Conservation (phyloP, 2,329 filamentous ascomycete species). For the Sclerotinia trifoliorum region DNA sequence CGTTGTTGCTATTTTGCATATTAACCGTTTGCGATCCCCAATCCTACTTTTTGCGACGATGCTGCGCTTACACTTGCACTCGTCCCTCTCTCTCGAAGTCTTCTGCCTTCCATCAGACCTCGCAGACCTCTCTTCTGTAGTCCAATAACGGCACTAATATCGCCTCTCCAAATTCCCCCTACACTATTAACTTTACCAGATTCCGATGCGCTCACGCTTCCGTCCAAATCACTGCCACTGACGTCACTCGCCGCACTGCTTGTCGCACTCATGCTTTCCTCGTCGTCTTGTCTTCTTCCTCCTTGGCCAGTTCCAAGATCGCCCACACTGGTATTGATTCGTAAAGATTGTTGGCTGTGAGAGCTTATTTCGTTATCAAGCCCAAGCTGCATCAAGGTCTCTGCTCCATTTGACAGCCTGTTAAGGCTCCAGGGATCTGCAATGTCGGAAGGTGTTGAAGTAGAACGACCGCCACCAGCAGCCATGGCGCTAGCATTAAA, state of each 20-base stretch:
- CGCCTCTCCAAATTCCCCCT: slow-evolving; percentile 73
- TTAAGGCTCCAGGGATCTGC: slow-evolving; percentile 48
- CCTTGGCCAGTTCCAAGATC: slow-evolving; percentile 37
- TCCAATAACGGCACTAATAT: slow-evolving; percentile 87
- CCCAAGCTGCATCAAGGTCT: slow-evolving; percentile 28
- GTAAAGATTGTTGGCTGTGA: slow-evolving; percentile 41
- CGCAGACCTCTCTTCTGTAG: slow-evolving; percentile 89
- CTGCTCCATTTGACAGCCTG: slow-evolving; percentile 22
- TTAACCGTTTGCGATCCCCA: slow-evolving; percentile 49
- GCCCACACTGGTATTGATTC: slow-evolving; percentile 51
- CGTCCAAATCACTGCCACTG: slow-evolving; percentile 34
- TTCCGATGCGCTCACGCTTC: slow-evolving; percentile 43
- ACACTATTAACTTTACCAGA: slow-evolving; percentile 42
- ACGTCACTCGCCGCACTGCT: slow-evolving; percentile 36
- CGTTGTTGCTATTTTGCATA: slow-evolving; percentile 10
- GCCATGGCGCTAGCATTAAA: slow-evolving; percentile 99
- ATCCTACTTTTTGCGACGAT: slow-evolving; percentile 46
- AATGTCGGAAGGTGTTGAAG: slow-evolving; percentile 54
- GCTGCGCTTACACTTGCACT: slow-evolving; percentile 43
- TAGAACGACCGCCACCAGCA: slow-evolving; percentile 84
- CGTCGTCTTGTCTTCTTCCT: slow-evolving; percentile 40
- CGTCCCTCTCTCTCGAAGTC: slow-evolving; percentile 71
- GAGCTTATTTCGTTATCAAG: slow-evolving; percentile 28
- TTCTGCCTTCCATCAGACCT: slow-evolving; percentile 89
- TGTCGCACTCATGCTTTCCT: slow-evolving; percentile 39